A percentile compares a stretch with the other conserved stretches of the same genome.
Conservation (phyloP, 179 eudicot genomes). For the Nepenthes alata region DNA sequence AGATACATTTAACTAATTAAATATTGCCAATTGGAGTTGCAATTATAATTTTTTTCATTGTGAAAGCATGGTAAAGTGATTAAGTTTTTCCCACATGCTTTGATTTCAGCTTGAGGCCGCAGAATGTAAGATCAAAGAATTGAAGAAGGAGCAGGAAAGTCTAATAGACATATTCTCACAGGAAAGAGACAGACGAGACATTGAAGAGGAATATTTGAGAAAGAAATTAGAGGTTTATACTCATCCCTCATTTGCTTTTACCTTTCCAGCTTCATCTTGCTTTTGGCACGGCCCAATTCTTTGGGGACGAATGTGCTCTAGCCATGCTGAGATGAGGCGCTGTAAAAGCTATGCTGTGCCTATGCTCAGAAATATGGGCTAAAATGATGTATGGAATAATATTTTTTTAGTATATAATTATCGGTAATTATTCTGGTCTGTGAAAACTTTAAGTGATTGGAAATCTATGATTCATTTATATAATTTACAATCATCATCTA, state of each 20-base stretch:
- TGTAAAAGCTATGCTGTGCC: no score
- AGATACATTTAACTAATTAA: no score
- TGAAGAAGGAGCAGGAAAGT: constrained; percentile 70
- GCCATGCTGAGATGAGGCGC: no score
- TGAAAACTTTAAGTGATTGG: no score
- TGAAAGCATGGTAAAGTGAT: not conserved
- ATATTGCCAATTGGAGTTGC: not conserved
- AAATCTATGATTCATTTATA: no score
- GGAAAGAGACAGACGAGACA: constrained; percentile 74
- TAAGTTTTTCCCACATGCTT: not conserved
- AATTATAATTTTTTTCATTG: not conserved
- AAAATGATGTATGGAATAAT: no score
- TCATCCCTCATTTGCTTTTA: not conserved
- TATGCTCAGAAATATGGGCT: no score
- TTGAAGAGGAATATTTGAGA: constrained; percentile 62
- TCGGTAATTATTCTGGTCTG: no score
- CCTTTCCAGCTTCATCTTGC: not conserved
- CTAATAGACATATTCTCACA: constrained; percentile 65
- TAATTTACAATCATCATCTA: no score
- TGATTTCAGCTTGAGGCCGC: constrained; percentile 53
- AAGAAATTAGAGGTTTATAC: constrained; percentile 49
- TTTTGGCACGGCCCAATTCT: not conserved
- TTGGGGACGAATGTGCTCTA: not conserved
- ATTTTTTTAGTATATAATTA: no score
- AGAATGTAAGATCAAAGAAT: constrained; percentile 32